Evolutionary conservation across 1,139 yeast species (phyloP).

Genomic region (Blastobotrys petasosporus): DNA sequence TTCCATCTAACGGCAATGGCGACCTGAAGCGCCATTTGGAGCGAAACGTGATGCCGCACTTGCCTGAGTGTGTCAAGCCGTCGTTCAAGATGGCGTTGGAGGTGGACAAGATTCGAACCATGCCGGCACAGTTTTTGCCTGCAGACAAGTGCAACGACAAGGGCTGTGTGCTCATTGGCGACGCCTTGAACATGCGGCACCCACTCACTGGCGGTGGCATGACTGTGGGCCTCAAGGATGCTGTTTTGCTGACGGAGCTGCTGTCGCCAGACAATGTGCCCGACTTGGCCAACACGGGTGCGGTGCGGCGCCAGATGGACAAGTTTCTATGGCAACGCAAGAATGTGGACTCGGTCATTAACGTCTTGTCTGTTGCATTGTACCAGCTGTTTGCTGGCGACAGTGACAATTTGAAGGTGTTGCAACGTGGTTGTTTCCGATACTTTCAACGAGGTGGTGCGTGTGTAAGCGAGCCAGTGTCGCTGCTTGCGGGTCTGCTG

Average conservation of each 20-base stretch:
- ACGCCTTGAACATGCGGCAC: constrained; percentile 94
- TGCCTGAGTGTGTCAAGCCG: constrained; percentile 62
- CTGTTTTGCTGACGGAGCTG: constrained; percentile 56
- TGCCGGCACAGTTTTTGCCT: constrained; percentile 92
- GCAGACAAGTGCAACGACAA: constrained; percentile 60
- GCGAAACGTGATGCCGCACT: constrained; percentile 54
- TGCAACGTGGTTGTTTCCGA: constrained; percentile 84
- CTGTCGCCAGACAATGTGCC: constrained; percentile 49
- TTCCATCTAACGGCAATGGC: constrained; percentile 61
- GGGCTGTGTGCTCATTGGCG: constrained; percentile 87
- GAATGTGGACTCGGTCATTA: constrained; percentile 72
- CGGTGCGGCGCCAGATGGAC: constrained; percentile 49
- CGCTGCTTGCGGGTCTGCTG: constrained; percentile 73
- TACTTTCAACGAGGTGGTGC: constrained; percentile 83
- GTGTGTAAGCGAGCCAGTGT: constrained; percentile 72
- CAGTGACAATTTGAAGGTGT: constrained; percentile 51
- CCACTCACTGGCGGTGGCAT: constrained; percentile 99
- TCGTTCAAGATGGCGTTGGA: constrained; percentile 56
- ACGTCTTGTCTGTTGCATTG: constrained; percentile 84
- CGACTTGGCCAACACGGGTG: constrained; percentile 52
- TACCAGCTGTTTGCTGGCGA: constrained; percentile 90
- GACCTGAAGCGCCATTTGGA: constrained; percentile 58
- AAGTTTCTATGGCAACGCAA: constrained; percentile 76
- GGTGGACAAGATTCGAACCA: constrained; percentile 58
- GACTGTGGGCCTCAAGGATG: constrained; percentile 95